These are phyloP conservation scores for Coemansia asiatica DNA, from an alignment of 192 early-diverging fungal genomes.

Conservation along the genomic window DNA sequence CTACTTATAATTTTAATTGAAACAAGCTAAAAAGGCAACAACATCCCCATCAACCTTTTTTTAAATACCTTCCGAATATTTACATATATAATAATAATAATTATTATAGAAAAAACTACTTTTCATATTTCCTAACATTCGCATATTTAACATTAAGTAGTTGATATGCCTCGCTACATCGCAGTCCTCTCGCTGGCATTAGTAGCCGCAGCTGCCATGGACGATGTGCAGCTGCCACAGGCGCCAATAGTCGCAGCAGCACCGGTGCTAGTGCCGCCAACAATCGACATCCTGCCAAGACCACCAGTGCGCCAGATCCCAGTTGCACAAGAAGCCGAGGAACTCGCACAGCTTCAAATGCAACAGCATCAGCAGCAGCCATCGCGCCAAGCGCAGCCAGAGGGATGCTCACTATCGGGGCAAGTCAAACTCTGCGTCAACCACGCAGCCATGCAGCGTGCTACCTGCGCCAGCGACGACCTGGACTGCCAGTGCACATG, in stretches of 20 bases:
- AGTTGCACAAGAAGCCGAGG: not conserved
- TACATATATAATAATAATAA: no score
- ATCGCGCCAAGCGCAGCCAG: not conserved
- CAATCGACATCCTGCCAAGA: not conserved
- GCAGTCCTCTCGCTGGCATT: not conserved
- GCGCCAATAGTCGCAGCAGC: slow-evolving; percentile 12
- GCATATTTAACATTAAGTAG: no score
- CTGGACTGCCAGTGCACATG: slow-evolving; percentile 53
- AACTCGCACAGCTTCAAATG: not conserved
- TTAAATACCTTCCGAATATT: no score
- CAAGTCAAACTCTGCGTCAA: slow-evolving; percentile 51
- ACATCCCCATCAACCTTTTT: no score
- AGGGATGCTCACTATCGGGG: slow-evolving; percentile 35
- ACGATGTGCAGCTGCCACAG: not conserved
- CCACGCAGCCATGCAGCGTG: slow-evolving; percentile 47
- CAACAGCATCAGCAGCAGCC: not conserved
- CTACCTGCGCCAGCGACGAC: slow-evolving; percentile 44
- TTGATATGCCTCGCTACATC: not conserved
- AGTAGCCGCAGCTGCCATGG: slow-evolving; percentile 1
- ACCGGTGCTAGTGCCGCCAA: slow-evolving; percentile 7
- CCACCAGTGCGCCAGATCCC: not conserved
- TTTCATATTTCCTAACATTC: no score
- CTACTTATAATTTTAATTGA: no score
- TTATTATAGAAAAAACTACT: no score
- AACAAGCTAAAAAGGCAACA: no score